Base-by-base conservation (phyloP, 139 green algal species). In the Raphidocelis subcapitata region DNA sequence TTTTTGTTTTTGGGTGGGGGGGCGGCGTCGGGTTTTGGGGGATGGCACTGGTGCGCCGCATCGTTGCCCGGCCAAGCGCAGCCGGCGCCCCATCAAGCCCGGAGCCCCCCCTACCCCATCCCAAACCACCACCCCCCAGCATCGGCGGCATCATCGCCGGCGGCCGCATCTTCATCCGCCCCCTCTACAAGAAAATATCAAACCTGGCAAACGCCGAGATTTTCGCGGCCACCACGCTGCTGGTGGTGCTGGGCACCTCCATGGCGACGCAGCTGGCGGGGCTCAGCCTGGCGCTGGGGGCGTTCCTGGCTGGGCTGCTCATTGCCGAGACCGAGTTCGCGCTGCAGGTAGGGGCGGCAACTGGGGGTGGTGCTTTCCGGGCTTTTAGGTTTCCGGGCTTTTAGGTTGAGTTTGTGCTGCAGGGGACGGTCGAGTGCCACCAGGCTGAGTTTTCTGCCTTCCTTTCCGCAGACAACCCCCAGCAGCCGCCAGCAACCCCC, bases 271-370 rank as follows among this genome's bases (percentile, higher is more conserved):
- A 86, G 61, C 69, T 88, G 52, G 83, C 84, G 29, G 96, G 96
- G 4, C 88, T 99, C 64, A 94, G 82, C 14, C 91, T 99, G 71
- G 96, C 95, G 3, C 89, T 99, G 61, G 96, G 96, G 35, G 96
- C 96, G 18, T 99, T 99, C 85, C 81, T 99, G 72, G 95, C 95
- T 2, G 95, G 95, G 16, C 84, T 99, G 73, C 87, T 99, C 49
- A 84, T 99, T 26, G 94, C 96, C 18, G 96, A 99, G 83, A 99
- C 96, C 0, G 96, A 99, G 82, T 99, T 92, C 79, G 92, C 91
- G 52, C 85, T 99, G 64, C 94, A 98, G 84, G 84, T 89, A 51
- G 31, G 73, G 10, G 14, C 0, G 62, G 41, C 41, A 10, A 62
- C 20, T 65, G 44, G 8, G 60, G 23, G 49, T 16, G 0, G 32